These are phyloP conservation scores for Colletotrichum tamarilloi DNA, from an alignment of 2,329 filamentous ascomycete genomes.

Conservation along the genomic window DNA sequence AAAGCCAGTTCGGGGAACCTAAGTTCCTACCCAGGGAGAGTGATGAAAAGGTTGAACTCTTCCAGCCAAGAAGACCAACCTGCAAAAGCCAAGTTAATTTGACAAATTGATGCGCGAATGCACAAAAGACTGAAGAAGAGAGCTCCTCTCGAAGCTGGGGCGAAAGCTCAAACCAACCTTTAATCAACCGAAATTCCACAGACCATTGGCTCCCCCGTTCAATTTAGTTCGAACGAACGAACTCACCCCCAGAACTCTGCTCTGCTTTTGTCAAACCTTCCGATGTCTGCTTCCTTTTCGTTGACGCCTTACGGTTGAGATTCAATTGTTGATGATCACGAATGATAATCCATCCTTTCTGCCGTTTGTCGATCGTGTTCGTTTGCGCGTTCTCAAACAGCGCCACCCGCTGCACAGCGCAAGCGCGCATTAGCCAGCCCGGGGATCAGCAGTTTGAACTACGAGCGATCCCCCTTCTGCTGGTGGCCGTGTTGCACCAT, in stretches of 20 bases:
- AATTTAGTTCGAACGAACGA: slow-evolving; percentile 23
- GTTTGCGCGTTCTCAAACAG: neutral
- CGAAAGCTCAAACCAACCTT: slow-evolving; percentile 23
- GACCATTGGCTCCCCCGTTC: neutral
- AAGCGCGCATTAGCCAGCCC: neutral
- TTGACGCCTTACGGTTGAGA: neutral
- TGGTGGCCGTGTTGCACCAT: neutral
- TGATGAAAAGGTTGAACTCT: neutral
- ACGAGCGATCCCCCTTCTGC: neutral
- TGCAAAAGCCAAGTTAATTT: slow-evolving; percentile 11
- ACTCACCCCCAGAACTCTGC: neutral
- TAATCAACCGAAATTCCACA: neutral
- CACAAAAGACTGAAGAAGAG: neutral
- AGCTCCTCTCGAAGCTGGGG: neutral
- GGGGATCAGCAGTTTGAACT: neutral
- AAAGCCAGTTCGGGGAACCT: neutral
- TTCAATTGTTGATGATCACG: neutral
- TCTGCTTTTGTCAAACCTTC: neutral
- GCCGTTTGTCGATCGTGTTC: neutral
- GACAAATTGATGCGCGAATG: neutral
- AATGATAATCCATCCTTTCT: neutral
- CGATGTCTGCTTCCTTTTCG: neutral
- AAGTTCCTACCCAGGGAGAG: neutral
- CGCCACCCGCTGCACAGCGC: neutral
- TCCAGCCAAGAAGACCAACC: neutral